Percentiles rank a stretch among this genome's conserved stretches.
These are phyloP conservation scores for Aciculosporium take DNA, from an alignment of 2,329 filamentous ascomycete species.

Conservation along the genomic window DNA sequence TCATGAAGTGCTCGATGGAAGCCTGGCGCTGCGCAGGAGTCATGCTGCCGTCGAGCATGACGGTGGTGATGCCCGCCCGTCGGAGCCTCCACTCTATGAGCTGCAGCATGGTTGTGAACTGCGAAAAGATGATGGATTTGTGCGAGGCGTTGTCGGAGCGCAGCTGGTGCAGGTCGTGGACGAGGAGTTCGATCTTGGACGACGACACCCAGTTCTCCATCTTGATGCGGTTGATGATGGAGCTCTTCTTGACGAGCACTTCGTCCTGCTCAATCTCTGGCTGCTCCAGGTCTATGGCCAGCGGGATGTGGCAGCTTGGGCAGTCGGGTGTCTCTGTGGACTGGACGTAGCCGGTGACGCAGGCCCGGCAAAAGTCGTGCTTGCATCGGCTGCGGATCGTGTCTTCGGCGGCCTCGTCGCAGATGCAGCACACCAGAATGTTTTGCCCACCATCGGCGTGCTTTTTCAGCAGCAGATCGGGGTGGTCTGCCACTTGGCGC, in stretches of 20 bases:
- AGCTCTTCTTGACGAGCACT: conserved; percentile 75
- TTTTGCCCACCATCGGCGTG: conserved; percentile 77
- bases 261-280: conserved; percentile 91
- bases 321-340: conserved; percentile 70
- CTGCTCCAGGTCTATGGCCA: conserved; percentile 87
- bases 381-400: conserved; percentile 83
- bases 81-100: conserved; percentile 93
- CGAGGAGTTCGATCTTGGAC: conserved; percentile 92
- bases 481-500: conserved; percentile 94
- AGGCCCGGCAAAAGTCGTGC: conserved; percentile 50
- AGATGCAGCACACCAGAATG: conserved; percentile 81
- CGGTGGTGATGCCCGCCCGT: conserved; percentile 91
- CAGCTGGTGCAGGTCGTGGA: conserved; percentile 85
- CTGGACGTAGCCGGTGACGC: conserved; percentile 43
- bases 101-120: conserved; percentile 95
- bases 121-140: conserved; percentile 95
- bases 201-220: conserved; percentile 99
- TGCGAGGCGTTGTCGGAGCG: conserved; percentile 84
- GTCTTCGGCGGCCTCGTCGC: conserved; percentile 91
- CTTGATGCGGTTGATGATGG: conserved; percentile 96
- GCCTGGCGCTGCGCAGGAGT: conserved; percentile 83
- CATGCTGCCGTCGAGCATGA: conserved; percentile 98
- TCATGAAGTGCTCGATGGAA: conserved; percentile 95
- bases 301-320: conserved; percentile 77
- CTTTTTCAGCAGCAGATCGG: conserved; percentile 85